Evolutionary conservation across 805 yeast species (phyloP), one percentile per base, ranked within the genome.

Genomic region (Ogataea chonburiensis): DNA sequence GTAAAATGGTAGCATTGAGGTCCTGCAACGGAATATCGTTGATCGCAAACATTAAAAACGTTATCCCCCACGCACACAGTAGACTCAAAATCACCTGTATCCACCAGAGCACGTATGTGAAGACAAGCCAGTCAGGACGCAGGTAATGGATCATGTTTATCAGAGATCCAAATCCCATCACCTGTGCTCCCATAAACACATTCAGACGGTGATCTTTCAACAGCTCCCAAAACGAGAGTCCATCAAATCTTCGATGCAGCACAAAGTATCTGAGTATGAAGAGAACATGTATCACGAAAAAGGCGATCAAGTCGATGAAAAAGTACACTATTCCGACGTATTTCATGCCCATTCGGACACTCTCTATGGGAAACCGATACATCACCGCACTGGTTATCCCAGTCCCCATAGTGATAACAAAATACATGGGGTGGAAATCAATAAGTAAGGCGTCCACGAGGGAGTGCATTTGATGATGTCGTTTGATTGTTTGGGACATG

Each of bases 381-480:
- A 88, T 64, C 4, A 86, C 63, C 24, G 73, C 56, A 4, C 85
- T 65, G 1, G 86, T 64, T 24, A 87, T 84, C 2, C 96, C 95
- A 3, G 81, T 73, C 2, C 95, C 96, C 96, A 88, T 88, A n/a
- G 79, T 73, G 31, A 77, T 67, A 17, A 83, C 81, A 60, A 80
- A 86, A 70, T 79, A 80, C 6, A 68, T 67, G 1, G 86, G 84
- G 23, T 65, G 63, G 45, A 69, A 68, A 15, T 47, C 42, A n/a
- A 45, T 31, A 25, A 57, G 43, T 1, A 53, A 20, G 7, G 17
- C 17, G 21, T 47, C 49, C 15, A 50, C 7, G 2, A 43, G 16
- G 3, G 34, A 5, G 35, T 19, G 13, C 18, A 32, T 5, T 21
- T 12, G 20, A 18, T 4, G 28, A 24, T 15, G 15, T 28, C 21